Evolutionary conservation across 805 yeast genomes (phyloP).

Genomic region (Wickerhamiella parazyma): DNA sequence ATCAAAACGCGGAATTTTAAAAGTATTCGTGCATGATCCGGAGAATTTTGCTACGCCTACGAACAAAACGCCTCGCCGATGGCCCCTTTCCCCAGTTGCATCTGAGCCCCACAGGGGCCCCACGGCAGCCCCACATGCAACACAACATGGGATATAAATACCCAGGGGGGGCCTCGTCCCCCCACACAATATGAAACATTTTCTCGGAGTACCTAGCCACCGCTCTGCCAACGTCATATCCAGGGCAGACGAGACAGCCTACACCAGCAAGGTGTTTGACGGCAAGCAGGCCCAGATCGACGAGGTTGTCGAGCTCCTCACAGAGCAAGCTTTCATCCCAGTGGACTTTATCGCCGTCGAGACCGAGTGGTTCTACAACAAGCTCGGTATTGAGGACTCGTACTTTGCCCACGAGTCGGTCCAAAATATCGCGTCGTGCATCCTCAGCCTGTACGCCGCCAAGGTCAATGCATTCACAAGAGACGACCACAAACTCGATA

Average conservation of each 20-base stretch:
- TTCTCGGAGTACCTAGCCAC: constrained; percentile 22
- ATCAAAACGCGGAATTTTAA: not conserved
- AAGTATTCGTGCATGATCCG: not conserved
- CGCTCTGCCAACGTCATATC: constrained; percentile 18
- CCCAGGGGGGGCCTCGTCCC: not conserved
- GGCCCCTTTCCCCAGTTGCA: not conserved
- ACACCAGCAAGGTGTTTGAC: constrained; percentile 58
- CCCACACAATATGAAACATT: constrained; percentile 6
- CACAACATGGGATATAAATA: too few species aligned
- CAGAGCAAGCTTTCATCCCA: constrained; percentile 79
- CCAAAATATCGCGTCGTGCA: constrained; percentile 65
- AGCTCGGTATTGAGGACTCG: constrained; percentile 80
- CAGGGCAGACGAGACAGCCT: constrained; percentile 33
- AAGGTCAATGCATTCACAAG: constrained; percentile 79
- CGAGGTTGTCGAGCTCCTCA: constrained; percentile 65
- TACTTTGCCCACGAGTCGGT: constrained; percentile 81
- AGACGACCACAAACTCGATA: constrained; percentile 40
- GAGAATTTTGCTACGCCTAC: not conserved
- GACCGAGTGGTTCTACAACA: constrained; percentile 77
- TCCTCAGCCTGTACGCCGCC: constrained; percentile 81
- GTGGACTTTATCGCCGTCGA: constrained; percentile 74
- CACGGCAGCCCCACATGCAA: not conserved
- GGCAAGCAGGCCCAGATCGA: constrained; percentile 75
- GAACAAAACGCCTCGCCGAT: not conserved
- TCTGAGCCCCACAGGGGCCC: not conserved